A percentile compares a stretch with the other conserved stretches of the same genome.
These are phyloP conservation scores for Gossypioides kirkii DNA, from an alignment of 345 rosid genomes.

Conservation along the genomic window DNA sequence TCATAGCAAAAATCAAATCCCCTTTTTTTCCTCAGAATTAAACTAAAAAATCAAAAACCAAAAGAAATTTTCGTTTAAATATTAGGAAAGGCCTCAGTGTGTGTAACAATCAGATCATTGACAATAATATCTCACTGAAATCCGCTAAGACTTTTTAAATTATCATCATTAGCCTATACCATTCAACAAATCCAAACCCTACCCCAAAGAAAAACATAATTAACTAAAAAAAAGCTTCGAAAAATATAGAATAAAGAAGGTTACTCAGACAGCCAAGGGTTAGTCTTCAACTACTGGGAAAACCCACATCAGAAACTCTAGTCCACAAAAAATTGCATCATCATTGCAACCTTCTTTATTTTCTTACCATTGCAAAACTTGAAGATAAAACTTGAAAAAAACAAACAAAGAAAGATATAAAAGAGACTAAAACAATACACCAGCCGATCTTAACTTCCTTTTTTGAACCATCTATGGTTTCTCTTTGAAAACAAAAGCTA, in stretches of 20 bases:
- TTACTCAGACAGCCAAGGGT: slow-evolving; percentile 99
- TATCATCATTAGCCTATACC: slow-evolving; percentile 74
- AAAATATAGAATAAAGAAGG: neutral
- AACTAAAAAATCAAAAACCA: no score
- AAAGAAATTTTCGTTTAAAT: no score
- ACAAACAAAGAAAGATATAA: no score
- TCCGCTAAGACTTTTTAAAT: slow-evolving; percentile 75
- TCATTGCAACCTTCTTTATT: slow-evolving; percentile 44
- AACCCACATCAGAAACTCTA: slow-evolving; percentile 97
- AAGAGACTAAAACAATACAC: no score
- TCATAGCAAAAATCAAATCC: slow-evolving; percentile 48
- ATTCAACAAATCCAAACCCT: neutral
- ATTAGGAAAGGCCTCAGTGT: slow-evolving; percentile 70
- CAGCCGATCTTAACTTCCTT: no score
- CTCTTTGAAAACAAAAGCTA: slow-evolving; percentile 40
- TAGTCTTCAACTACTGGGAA: slow-evolving; percentile 71
- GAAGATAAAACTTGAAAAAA: no score
- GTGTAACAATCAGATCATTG: slow-evolving; percentile 99
- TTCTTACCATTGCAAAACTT: neutral
- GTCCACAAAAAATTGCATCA: slow-evolving; percentile 77
- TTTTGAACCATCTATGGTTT: slow-evolving; percentile 94
- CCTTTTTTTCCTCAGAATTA: no score
- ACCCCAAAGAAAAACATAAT: neutral
- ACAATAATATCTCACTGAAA: slow-evolving; percentile 75
- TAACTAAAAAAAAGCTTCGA: neutral